These are phyloP conservation scores for Phaeodactylum tricornutum DNA, from an alignment of 108 stramenopile species.

Conservation along the genomic window DNA sequence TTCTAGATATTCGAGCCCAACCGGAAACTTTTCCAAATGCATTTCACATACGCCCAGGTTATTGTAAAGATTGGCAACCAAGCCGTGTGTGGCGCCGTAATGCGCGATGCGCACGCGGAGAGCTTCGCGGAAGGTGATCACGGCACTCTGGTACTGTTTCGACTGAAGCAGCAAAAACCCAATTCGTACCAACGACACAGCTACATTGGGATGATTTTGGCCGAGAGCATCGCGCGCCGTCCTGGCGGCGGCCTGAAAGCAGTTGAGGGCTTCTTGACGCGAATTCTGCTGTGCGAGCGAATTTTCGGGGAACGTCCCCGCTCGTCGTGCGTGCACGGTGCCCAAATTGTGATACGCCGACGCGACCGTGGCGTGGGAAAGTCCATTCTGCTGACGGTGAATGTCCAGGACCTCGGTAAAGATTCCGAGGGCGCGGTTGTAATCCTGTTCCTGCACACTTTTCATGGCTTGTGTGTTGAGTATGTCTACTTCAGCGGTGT, in stretches of 20 bases:
- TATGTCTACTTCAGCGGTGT: slow-evolving; percentile 2
- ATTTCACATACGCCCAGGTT: slow-evolving; percentile 49
- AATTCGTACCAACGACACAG: slow-evolving; percentile 35
- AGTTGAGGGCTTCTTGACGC: slow-evolving; percentile 25
- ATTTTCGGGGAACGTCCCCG: slow-evolving; percentile 15
- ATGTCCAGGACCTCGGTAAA: slow-evolving; percentile 29
- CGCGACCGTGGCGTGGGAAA: slow-evolving; percentile 32
- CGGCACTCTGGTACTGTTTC: slow-evolving; percentile 33
- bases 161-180: slow-evolving; percentile 43
- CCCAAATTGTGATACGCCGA: slow-evolving; percentile 49
- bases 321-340: slow-evolving; percentile 44
- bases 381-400: slow-evolving; percentile 20
- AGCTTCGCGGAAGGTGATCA: slow-evolving; percentile 43
- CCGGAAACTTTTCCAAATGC: slow-evolving; percentile 30
- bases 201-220: slow-evolving; percentile 46
- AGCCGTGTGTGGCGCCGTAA: slow-evolving; percentile 28
- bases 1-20: slow-evolving; percentile 21
- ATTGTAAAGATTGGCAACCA: slow-evolving; percentile 52
- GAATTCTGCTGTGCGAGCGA: slow-evolving; percentile 26
- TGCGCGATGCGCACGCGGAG: slow-evolving; percentile 28
- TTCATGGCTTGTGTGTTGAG: slow-evolving; percentile 36
- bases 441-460: slow-evolving; percentile 34
- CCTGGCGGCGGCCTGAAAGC: slow-evolving; percentile 46
- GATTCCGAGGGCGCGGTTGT: slow-evolving; percentile 32
- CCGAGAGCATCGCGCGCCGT: slow-evolving; percentile 39